Evolutionary conservation across 305 asterid species (phyloP).

Genomic region (Nicotiana rustica): DNA sequence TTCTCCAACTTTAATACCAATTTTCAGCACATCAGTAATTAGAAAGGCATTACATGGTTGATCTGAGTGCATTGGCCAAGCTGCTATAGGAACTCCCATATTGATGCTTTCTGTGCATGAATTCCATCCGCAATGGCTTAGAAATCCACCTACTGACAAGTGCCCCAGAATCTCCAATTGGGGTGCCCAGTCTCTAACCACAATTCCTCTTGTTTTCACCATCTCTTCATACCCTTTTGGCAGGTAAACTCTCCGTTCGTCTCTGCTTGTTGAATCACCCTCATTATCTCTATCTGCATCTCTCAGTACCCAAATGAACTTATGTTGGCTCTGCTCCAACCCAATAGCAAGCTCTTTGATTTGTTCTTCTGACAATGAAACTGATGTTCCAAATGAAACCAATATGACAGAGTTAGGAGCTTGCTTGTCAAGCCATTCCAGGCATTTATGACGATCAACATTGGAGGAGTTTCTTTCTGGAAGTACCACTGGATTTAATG

Average conservation of each 20-base stretch:
- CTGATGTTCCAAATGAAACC: slow-evolving; percentile 69
- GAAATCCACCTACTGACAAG: slow-evolving; percentile 61
- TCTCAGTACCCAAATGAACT: slow-evolving; percentile 53
- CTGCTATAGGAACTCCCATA: slow-evolving; percentile 70
- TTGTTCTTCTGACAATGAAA: slow-evolving; percentile 51
- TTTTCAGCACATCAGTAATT: slow-evolving; percentile 47
- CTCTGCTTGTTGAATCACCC: slow-evolving; percentile 30
- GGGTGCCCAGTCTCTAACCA: slow-evolving; percentile 74
- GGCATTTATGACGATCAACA: slow-evolving; percentile 40
- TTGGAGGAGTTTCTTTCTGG: neutral
- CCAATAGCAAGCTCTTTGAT: slow-evolving; percentile 61
- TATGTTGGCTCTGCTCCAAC: slow-evolving; percentile 51
- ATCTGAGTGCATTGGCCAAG: slow-evolving; percentile 91
- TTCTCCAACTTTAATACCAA: slow-evolving; percentile 53
- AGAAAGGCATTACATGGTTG: slow-evolving; percentile 64
- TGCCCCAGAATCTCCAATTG: slow-evolving; percentile 74
- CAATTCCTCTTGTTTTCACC: slow-evolving; percentile 48
- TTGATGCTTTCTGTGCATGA: slow-evolving; percentile 78
- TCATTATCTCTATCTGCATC: slow-evolving; percentile 56
- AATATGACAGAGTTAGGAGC: slow-evolving; percentile 50
- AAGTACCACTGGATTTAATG: slow-evolving; percentile 48
- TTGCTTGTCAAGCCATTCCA: slow-evolving; percentile 60
- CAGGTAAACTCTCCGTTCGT: slow-evolving; percentile 28
- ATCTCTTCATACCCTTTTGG: slow-evolving; percentile 66
- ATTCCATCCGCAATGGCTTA: slow-evolving; percentile 91